Percentiles rank a stretch among this genome's conserved stretches.
Conservation (phyloP, 139 green algal species). For the Volvox africanus region DNA sequence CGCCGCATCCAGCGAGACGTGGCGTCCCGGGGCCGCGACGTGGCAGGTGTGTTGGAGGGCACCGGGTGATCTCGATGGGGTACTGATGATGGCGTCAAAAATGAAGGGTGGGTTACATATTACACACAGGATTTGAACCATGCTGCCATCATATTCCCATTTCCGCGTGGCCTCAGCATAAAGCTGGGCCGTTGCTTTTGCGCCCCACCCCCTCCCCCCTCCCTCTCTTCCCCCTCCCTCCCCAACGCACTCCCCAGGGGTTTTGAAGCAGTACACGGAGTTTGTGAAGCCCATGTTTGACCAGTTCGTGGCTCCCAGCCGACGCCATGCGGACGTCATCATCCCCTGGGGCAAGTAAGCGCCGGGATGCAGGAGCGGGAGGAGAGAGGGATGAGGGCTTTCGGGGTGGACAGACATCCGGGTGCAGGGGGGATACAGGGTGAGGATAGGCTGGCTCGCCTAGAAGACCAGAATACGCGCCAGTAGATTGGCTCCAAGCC, state of each 20-base stretch:
- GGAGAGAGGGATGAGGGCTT: neutral
- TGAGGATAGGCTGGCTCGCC: neutral
- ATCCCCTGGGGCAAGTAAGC: conserved; percentile 85
- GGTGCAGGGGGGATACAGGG: neutral
- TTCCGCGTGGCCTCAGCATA: no score
- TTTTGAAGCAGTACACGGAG: conserved; percentile 87
- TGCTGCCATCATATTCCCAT: no score
- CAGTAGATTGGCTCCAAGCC: no score
- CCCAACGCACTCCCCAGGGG: neutral
- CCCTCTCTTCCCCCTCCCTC: neutral
- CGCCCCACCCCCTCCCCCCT: neutral
- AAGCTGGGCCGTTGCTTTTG: no score
- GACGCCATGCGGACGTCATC: conserved; percentile 94
- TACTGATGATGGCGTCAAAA: no score
- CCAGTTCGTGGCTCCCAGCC: conserved; percentile 87
- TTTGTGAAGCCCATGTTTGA: conserved; percentile 98
- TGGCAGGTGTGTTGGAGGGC: conserved; percentile 58
- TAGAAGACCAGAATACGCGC: neutral
- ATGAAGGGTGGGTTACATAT: no score
- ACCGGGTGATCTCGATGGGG: neutral
- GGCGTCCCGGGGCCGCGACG: conserved; percentile 83
- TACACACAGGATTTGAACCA: no score
- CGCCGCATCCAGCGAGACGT: conserved; percentile 95
- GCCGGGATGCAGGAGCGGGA: neutral
- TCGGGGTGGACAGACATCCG: neutral